Evolutionary conservation across 257 asterid genomes (phyloP).

Genomic region (Buddleja alternifolia): DNA sequence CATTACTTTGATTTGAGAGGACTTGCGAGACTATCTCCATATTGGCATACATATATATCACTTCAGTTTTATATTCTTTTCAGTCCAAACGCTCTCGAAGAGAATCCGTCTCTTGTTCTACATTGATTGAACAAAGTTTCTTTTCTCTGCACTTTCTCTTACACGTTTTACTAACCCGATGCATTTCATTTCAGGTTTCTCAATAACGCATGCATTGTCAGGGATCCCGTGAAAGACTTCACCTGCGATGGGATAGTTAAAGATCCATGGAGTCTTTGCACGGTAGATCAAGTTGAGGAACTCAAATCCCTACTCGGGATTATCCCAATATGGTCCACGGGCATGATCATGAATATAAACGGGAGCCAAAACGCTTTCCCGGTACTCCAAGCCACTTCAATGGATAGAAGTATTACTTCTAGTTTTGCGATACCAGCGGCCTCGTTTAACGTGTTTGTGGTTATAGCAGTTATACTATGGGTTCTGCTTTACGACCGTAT

Average conservation of each 20-base stretch:
- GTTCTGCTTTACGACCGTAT: conserved; percentile 53
- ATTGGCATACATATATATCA: no score
- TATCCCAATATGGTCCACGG: conserved; percentile 74
- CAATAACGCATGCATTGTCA: conserved; percentile 70
- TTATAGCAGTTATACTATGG: conserved; percentile 56
- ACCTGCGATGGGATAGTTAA: conserved; percentile 41
- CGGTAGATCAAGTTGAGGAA: conserved; percentile 75
- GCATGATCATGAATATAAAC: conserved; percentile 54
- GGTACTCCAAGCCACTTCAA: conserved; percentile 63
- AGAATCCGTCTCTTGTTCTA: no score
- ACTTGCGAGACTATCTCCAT: no score
- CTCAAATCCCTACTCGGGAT: conserved; percentile 61
- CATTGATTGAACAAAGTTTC: no score
- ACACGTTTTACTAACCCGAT: not conserved
- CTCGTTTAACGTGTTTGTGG: conserved; percentile 49
- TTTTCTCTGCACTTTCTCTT: no score
- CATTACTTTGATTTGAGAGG: no score
- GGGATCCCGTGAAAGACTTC: conserved; percentile 46
- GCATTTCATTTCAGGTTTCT: conserved; percentile 51
- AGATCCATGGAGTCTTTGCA: conserved; percentile 67
- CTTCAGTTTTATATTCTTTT: no score
- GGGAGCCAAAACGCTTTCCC: conserved; percentile 55
- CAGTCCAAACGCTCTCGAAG: no score
- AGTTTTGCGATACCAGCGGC: conserved; percentile 71
- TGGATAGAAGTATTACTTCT: conserved; percentile 57